These are phyloP conservation scores for Crithidia expoeki DNA, from an alignment of 208 protist species.

Conservation along the genomic window DNA sequence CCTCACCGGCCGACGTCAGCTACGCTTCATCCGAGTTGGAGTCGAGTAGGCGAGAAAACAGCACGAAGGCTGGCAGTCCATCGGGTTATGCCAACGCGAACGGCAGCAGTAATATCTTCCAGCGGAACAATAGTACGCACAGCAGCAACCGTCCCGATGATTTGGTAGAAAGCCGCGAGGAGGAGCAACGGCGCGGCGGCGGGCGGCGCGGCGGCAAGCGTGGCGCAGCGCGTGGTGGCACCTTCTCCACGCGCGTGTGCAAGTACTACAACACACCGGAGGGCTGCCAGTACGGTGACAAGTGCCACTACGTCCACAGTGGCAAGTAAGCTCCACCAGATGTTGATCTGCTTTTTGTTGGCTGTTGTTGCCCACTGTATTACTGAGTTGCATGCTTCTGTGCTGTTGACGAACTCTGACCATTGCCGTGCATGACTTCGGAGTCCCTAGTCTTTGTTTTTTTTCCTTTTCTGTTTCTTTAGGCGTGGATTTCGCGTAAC, in stretches of 20 bases:
- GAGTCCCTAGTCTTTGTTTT: not conserved
- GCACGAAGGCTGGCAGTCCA: conserved; percentile 9
- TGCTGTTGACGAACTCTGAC: not conserved
- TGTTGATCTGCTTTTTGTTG: not conserved
- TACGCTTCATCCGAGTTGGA: conserved; percentile 31
- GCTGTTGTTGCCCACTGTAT: not conserved
- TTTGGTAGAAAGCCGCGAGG: conserved; percentile 27
- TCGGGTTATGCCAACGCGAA: conserved; percentile 16
- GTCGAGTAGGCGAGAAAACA: conserved; percentile 28
- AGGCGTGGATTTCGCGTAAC: not conserved
- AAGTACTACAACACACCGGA: conserved; percentile 39
- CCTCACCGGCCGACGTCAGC: conserved; percentile 36
- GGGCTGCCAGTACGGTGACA: conserved; percentile 50
- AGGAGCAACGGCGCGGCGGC: conserved; percentile 39
- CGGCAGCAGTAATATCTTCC: conserved; percentile 18
- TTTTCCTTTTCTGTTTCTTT: not conserved
- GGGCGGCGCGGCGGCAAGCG: conserved; percentile 29
- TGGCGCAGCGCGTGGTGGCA: conserved; percentile 21
- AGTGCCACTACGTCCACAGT: conserved; percentile 45
- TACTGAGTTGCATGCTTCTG: not conserved
- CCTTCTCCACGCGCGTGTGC: conserved; percentile 31
- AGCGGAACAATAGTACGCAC: conserved; percentile 19
- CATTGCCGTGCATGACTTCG: not conserved
- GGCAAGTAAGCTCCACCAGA: conserved; percentile 22
- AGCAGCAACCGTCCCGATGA: conserved; percentile 30